Conservation (phyloP, 331 rosid species). For the Phaseolus coccineus region DNA sequence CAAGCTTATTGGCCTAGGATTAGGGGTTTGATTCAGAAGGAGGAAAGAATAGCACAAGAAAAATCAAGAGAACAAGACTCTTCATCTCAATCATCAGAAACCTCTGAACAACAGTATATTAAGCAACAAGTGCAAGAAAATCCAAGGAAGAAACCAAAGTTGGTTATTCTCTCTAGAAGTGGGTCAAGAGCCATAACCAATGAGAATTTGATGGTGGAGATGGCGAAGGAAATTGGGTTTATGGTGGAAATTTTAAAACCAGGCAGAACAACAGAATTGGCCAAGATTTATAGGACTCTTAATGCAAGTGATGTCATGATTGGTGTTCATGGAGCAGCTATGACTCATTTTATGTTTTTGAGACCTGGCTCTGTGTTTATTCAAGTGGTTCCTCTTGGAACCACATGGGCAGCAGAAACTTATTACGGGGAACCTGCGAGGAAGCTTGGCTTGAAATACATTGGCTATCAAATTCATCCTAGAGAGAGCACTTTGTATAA, state of each 20-base stretch:
- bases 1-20: constrained; percentile 73
- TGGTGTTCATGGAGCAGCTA: constrained; percentile 95
- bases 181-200: constrained; percentile 81
- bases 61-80: constrained; percentile 39
- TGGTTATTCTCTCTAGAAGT: constrained; percentile 70
- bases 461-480: constrained; percentile 68
- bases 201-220: constrained; percentile 64
- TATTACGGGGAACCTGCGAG: constrained; percentile 84
- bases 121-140: constrained; percentile 18
- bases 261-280: constrained; percentile 63
- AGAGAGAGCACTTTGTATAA: constrained; percentile 74
- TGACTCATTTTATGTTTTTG: constrained; percentile 86
- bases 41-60: constrained; percentile 56
- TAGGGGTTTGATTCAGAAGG: constrained; percentile 54
- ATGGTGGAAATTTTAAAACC: constrained; percentile 68
- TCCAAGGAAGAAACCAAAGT: constrained; percentile 49
- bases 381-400: constrained; percentile 82
- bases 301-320: constrained; percentile 79
- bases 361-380: constrained; percentile 71
- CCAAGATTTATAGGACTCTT: constrained; percentile 67
- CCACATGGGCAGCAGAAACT: constrained; percentile 84
- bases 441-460: constrained; percentile 80
- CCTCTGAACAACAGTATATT: constrained; percentile 19
- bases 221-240: constrained; percentile 74
- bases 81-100: constrained; percentile 43